Base-by-base conservation (phyloP, 257 asterid genomes). In the Solanum pimpinellifolium region DNA sequence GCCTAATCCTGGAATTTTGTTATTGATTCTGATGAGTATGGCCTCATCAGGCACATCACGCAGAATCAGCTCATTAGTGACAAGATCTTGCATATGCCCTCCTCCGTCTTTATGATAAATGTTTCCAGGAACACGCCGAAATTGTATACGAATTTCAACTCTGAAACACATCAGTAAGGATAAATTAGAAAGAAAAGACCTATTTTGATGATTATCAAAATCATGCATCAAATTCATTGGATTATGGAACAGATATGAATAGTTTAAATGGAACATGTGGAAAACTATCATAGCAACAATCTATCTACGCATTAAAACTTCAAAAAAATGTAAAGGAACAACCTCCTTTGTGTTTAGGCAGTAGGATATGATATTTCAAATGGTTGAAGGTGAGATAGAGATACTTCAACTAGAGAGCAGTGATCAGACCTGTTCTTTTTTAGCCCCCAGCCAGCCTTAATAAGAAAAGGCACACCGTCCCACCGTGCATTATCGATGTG, bases 391-490 rank as follows among this genome's bases (percentile, higher is more conserved):
- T 27, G 62, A 80, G 31, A 49, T 80, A 80, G 68, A 80, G 85
- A 27, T 47, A 29, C 59, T 80, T 41, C 10, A 47, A 47, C 68
- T 80, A 80, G 85, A 49, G 69, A 80, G 69, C 42, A 47, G n/a
- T 11, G 12, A 8, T 8, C 47, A 35, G 29, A 92, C 94, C 93
- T 90, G 88, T 87, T 87, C 59, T 87, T 88, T 59, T 31, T 84
- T 47, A 92, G 92, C 72, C 92, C 93, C 76, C 88, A 85, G 87
- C 94, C 94, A 47, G 92, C 93, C 88, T 91, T 92, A 23, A 92
- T 92, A 49, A 92, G 83, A 89, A 92, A 91, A 37, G 93, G 94
- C 35, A 91, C 92, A 62, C 93, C 92, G 60, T 92, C 94, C 93
- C 94, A 92, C 29, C 91, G 94, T 15, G 94, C 94, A 89, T 91